These are phyloP conservation scores for Ophiosphaerella narmari DNA, from an alignment of 2,329 filamentous ascomycete species.

Conservation along the genomic window DNA sequence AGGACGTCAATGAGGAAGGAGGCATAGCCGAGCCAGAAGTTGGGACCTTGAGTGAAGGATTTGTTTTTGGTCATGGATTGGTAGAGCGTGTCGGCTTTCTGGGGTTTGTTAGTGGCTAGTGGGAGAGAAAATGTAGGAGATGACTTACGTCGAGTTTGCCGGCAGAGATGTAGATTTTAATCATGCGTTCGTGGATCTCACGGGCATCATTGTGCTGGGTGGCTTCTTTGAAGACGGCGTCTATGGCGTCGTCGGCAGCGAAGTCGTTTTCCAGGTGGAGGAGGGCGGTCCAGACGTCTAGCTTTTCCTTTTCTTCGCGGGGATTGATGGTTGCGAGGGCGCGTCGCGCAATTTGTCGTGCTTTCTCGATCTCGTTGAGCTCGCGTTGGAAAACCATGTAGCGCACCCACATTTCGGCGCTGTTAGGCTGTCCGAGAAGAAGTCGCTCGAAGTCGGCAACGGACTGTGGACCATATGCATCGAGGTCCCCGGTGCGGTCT, in stretches of 20 bases:
- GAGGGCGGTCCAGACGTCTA: conserved; percentile 93
- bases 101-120: conserved; percentile 21
- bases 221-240: conserved; percentile 87
- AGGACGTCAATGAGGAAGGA: conserved; percentile 83
- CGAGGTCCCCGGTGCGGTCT: conserved; percentile 90
- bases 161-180: conserved; percentile 93
- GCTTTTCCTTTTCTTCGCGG: conserved; percentile 86
- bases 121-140: conserved; percentile 3
- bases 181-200: conserved; percentile 85
- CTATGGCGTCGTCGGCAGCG: conserved; percentile 78
- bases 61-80: conserved; percentile 87
- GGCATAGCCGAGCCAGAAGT: conserved; percentile 93
- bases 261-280: conserved; percentile 94
- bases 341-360: conserved; percentile 85
- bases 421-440: conserved; percentile 88
- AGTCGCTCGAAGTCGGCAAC: conserved; percentile 92
- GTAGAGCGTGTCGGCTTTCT: conserved; percentile 90
- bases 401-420: conserved; percentile 89
- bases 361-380: conserved; percentile 84
- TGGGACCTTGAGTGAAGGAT: conserved; percentile 71
- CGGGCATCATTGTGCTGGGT: conserved; percentile 93
- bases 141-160: conserved; percentile 76
- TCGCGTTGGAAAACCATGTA: conserved; percentile 99
- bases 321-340: conserved; percentile 91
- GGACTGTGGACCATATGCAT: conserved; percentile 85